Evolutionary conservation across 2,329 filamentous ascomycete species (phyloP).

Genomic region (Verticillium tricorpus): DNA sequence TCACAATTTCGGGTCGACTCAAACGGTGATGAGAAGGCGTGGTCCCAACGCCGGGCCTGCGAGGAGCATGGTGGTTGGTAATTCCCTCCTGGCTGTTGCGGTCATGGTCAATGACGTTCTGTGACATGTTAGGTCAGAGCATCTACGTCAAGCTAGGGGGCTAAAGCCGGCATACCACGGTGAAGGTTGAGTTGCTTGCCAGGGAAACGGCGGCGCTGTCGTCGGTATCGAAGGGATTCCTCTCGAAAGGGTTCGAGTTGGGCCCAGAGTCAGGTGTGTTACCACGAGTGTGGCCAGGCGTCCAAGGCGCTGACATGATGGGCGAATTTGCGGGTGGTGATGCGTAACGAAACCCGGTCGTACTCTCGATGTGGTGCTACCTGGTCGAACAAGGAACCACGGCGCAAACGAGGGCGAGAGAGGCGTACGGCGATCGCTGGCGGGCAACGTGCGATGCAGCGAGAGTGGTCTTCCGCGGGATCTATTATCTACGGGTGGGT

Average conservation of each 20-base stretch:
- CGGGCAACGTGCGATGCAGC: neutral
- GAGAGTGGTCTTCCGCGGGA: neutral
- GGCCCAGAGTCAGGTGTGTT: slow-evolving; percentile 4
- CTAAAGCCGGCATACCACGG: slow-evolving; percentile 6
- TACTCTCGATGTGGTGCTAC: neutral
- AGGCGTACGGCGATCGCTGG: neutral
- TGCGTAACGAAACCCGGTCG: neutral
- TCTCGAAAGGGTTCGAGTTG: slow-evolving; percentile 11
- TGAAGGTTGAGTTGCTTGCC: slow-evolving; percentile 14
- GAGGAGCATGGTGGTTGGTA: neutral
- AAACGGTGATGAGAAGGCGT: slow-evolving; percentile 6
- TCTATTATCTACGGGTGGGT: neutral
- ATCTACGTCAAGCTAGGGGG: too few relatives aligned
- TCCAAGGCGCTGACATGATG: slow-evolving; percentile 10
- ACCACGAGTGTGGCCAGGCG: neutral
- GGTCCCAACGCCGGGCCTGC: neutral
- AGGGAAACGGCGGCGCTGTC: slow-evolving; percentile 10
- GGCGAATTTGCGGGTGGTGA: neutral
- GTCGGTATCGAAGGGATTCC: slow-evolving; percentile 14
- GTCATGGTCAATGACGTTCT: slow-evolving; percentile 8
- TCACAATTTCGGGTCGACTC: slow-evolving; percentile 12
- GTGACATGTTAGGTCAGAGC: neutral
- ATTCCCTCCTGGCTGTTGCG: neutral
- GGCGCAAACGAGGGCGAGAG: neutral
- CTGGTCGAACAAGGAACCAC: neutral